Evolutionary conservation across 2,329 filamentous ascomycete species (phyloP).

Genomic region (Colletotrichum australisinense): DNA sequence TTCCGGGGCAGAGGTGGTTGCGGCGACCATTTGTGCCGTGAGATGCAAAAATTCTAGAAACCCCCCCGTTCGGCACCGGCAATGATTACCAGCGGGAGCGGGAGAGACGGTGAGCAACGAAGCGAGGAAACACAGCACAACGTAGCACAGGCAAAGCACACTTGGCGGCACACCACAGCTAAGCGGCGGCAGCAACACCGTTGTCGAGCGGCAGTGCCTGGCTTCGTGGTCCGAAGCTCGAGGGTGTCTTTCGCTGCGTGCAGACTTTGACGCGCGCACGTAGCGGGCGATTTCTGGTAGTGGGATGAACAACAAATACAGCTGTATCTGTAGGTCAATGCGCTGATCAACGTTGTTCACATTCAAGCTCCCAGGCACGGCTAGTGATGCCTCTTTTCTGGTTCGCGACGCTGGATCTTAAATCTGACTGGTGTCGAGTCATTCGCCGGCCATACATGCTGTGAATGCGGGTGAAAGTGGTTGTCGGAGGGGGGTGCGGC

Average conservation of each 20-base stretch:
- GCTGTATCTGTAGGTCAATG: slow-evolving; percentile 22
- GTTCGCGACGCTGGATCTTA: slow-evolving; percentile 25
- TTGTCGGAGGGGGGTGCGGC: not conserved
- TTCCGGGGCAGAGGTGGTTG: slow-evolving; percentile 28
- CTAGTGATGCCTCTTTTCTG: slow-evolving; percentile 25
- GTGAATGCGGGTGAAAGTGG: slow-evolving; percentile 21
- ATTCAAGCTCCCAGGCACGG: slow-evolving; percentile 12
- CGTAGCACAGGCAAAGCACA: not conserved
- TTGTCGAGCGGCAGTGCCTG: slow-evolving; percentile 1
- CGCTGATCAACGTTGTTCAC: slow-evolving; percentile 16
- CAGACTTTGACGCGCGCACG: not conserved
- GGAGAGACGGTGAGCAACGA: not conserved
- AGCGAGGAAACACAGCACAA: slow-evolving; percentile 12
- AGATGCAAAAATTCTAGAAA: slow-evolving; percentile 19
- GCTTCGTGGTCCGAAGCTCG: slow-evolving; percentile 26
- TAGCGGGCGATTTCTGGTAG: slow-evolving; percentile 1
- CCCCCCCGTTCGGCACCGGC: slow-evolving; percentile 21
- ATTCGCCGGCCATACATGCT: slow-evolving; percentile 32
- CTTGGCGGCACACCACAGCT: slow-evolving; percentile 22
- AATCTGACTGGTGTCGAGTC: slow-evolving; percentile 35
- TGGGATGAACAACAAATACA: slow-evolving; percentile 20
- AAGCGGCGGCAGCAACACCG: not conserved
- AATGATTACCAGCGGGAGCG: slow-evolving; percentile 2
- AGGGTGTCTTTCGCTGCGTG: not conserved
- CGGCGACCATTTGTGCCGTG: slow-evolving; percentile 24